Percentiles rank a stretch among this genome's conserved stretches.
Evolutionary conservation across 768 basidiomycete genomes (phyloP).

Genomic region (Tricholoma terreum): DNA sequence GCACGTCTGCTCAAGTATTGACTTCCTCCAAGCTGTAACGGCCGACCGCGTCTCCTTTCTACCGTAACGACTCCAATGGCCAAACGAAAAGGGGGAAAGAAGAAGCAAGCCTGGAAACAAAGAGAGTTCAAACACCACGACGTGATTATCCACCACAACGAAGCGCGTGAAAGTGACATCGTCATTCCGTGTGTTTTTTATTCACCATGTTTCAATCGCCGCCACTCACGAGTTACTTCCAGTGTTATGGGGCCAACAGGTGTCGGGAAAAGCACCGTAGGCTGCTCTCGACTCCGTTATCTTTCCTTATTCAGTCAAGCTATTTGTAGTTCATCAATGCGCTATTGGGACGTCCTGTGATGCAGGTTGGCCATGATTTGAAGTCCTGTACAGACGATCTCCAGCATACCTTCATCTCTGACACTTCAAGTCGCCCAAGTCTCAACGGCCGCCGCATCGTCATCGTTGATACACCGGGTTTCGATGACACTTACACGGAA

Average conservation of each 20-base stretch:
- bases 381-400: conserved; percentile 22
- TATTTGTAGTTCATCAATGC: conserved; percentile 20
- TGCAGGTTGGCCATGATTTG: conserved; percentile 19
- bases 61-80: too few relatives aligned
- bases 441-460: conserved; percentile 8
- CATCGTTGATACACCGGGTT: conserved; percentile 17
- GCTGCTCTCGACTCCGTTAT: neutral
- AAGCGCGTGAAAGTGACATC: neutral
- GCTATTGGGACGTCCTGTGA: conserved; percentile 8
- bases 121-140: neutral
- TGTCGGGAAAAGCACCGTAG: conserved; percentile 29
- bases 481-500: conserved; percentile 11
- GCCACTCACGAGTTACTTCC: neutral
- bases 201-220: neutral
- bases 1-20: too few relatives aligned
- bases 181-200: neutral
- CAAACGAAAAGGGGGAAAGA: too few relatives aligned
- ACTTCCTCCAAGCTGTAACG: too few relatives aligned
- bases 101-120: neutral
- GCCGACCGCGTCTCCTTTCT: too few relatives aligned
- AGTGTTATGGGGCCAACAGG: conserved; percentile 31
- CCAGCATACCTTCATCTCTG: conserved; percentile 9
- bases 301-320: neutral
- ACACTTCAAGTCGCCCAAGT: neutral
- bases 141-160: neutral